phyloP scores from a whole-genome alignment of 352 stramenopile genomes.

The Phytopythium aichiense region DNA sequence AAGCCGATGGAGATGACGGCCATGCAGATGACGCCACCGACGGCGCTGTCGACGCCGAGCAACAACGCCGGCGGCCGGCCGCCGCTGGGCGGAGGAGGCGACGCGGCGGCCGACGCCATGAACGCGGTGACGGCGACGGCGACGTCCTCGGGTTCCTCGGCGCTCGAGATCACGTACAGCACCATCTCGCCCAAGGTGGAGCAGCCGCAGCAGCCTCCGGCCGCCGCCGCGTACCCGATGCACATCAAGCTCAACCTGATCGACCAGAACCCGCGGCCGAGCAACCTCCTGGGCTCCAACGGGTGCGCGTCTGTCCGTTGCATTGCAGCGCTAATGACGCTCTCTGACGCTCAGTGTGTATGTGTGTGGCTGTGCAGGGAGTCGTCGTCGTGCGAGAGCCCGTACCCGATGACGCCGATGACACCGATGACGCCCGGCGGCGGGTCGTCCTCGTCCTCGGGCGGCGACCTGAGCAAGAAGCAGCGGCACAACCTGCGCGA shows the following conservation, averaged over 20 bases:
- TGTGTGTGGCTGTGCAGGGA: conserved; percentile 25
- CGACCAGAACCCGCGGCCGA: conserved; percentile 56
- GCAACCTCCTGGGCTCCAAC: conserved; percentile 35
- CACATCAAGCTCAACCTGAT: conserved; percentile 86
- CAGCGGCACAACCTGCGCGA: conserved; percentile 82
- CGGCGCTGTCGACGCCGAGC: conserved; percentile 8
- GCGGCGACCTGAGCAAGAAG: conserved; percentile 73
- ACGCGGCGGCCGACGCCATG: not conserved
- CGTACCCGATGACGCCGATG: conserved; percentile 54
- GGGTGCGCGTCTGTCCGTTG: conserved; percentile 15
- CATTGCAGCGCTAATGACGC: no score
- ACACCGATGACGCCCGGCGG: conserved; percentile 48
- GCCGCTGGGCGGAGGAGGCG: conserved; percentile 1
- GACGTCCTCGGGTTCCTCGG: conserved; percentile 12
- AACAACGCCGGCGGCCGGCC: conserved; percentile 10
- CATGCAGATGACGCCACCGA: conserved; percentile 6
- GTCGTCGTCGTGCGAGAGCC: conserved; percentile 65
- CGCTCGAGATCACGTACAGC: conserved; percentile 76
- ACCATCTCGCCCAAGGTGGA: conserved; percentile 78
- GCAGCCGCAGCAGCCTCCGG: conserved; percentile 33
- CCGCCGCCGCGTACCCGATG: conserved; percentile 44
- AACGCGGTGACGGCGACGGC: not conserved
- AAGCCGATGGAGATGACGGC: conserved; percentile 9
- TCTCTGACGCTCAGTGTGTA: not conserved
- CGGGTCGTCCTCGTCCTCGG: conserved; percentile 25